Conservation (phyloP, 257 asterid genomes). For the Cynanchum wilfordii region DNA sequence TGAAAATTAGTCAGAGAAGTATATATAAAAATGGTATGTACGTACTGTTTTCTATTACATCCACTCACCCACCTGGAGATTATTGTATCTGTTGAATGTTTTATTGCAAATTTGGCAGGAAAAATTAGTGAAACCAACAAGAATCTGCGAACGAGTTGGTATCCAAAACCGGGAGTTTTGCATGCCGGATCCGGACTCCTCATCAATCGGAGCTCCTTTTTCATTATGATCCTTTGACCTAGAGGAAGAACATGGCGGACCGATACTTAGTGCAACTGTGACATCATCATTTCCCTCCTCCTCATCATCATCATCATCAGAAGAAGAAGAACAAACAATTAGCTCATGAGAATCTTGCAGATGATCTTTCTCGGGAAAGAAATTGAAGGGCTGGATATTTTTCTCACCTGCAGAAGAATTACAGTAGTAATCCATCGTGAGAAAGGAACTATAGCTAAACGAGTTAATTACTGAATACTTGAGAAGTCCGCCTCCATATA, state of each 20-base stretch:
- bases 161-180: slow-evolving; percentile 45
- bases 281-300: slow-evolving; percentile 26
- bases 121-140: slow-evolving; percentile 66
- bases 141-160: slow-evolving; percentile 59
- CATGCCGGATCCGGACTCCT: background rate
- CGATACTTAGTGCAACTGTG: slow-evolving; percentile 40
- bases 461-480: slow-evolving; percentile 10
- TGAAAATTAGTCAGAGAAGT: background rate
- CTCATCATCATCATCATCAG: slow-evolving; percentile 7
- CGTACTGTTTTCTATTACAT: too few species aligned
- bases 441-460: slow-evolving; percentile 14
- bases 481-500: slow-evolving; percentile 27
- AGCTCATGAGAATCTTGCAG: background rate
- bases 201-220: slow-evolving; percentile 8
- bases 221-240: slow-evolving; percentile 8
- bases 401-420: slow-evolving; percentile 13
- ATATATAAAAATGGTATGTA: too few species aligned
- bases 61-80: slow-evolving; percentile 62
- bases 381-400: slow-evolving; percentile 40
- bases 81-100: slow-evolving; percentile 71
- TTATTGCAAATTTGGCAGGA: slow-evolving; percentile 67
- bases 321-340: background rate
- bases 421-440: background rate
- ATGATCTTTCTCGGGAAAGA: slow-evolving; percentile 35
- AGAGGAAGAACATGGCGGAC: slow-evolving; percentile 43